Percentiles rank a stretch among this genome's conserved stretches.
These are phyloP conservation scores for Trapa bicornis DNA, from an alignment of 345 rosid genomes.

Conservation along the genomic window DNA sequence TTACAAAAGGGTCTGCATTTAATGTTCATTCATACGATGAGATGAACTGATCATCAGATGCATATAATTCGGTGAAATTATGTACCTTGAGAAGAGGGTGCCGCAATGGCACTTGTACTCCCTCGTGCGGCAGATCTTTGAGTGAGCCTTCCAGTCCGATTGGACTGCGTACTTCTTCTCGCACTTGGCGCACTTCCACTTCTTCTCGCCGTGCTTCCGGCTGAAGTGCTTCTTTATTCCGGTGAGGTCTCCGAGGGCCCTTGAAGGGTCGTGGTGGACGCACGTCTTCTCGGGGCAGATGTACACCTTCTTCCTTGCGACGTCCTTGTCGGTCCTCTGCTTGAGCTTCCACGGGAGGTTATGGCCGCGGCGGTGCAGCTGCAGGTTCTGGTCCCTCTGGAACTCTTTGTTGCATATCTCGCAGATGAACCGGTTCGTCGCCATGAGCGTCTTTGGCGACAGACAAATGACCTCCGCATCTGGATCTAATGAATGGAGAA, in stretches of 20 bases:
- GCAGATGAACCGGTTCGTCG: slow-evolving; percentile 11
- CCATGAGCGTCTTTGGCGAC: slow-evolving; percentile 9
- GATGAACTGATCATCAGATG: neutral
- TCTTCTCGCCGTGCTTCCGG: slow-evolving; percentile 11
- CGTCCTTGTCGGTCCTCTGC: slow-evolving; percentile 9
- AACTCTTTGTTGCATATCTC: slow-evolving; percentile 12
- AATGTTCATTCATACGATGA: slow-evolving; percentile 5
- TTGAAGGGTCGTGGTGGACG: slow-evolving; percentile 8
- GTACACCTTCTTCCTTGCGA: slow-evolving; percentile 10
- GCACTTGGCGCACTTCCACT: slow-evolving; percentile 12
- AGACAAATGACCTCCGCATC: slow-evolving; percentile 10
- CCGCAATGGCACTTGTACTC: slow-evolving; percentile 13
- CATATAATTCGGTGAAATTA: neutral
- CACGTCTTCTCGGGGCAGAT: slow-evolving; percentile 9
- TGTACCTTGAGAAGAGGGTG: slow-evolving; percentile 9
- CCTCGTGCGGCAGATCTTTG: slow-evolving; percentile 10
- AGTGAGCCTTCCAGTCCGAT: slow-evolving; percentile 12
- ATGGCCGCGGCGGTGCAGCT: slow-evolving; percentile 10
- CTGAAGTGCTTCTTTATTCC: slow-evolving; percentile 12
- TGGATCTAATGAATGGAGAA: neutral
- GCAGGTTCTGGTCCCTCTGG: slow-evolving; percentile 12
- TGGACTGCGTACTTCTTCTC: slow-evolving; percentile 9
- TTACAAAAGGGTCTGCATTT: neutral
- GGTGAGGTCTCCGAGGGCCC: slow-evolving; percentile 11
- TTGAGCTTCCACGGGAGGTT: slow-evolving; percentile 13